Conservation (phyloP, 176 grass and related monocot genomes). For the Miscanthus lutarioriparius region DNA sequence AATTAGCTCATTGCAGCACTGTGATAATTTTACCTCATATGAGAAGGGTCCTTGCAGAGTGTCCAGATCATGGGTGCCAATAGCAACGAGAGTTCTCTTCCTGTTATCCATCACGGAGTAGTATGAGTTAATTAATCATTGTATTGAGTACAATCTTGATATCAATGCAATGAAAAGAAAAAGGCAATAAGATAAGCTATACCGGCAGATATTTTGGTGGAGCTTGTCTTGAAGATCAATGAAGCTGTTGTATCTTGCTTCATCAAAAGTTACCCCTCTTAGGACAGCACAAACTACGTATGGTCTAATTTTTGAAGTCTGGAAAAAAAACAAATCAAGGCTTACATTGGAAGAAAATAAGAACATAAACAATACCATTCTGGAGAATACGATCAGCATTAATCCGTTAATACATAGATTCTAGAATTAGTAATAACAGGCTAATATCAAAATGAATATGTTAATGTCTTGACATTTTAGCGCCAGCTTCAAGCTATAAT, state of each 20-base stretch:
- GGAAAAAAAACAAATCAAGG: constrained; percentile 5
- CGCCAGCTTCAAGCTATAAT: too few relatives aligned
- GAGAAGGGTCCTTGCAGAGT: constrained; percentile 80
- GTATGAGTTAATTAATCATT: constrained; percentile 21
- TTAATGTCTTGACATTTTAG: too few relatives aligned
- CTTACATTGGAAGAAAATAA: too few relatives aligned
- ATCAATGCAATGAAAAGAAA: constrained; percentile 22
- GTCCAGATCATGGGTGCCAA: constrained; percentile 96
- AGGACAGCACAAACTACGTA: constrained; percentile 87
- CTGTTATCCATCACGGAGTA: constrained; percentile 39
- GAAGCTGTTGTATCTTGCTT: constrained; percentile 95
- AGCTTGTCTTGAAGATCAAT: constrained; percentile 99
- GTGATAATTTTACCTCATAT: constrained; percentile 72
- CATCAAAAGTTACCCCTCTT: constrained; percentile 86
- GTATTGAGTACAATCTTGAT: constrained; percentile 12
- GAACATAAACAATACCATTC: too few relatives aligned
- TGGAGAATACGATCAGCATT: too few relatives aligned
- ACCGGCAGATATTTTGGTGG: constrained; percentile 99
- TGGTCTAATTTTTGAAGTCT: constrained; percentile 90
- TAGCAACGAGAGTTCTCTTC: constrained; percentile 94
- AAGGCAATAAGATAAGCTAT: constrained; percentile 13
- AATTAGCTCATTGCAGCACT: not conserved
- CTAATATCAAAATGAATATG: too few relatives aligned
- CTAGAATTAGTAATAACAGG: too few relatives aligned
- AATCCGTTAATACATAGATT: too few relatives aligned